phyloP scores from a whole-genome alignment of 192 early-diverging fungal species.

The Backusella psychrophila region DNA sequence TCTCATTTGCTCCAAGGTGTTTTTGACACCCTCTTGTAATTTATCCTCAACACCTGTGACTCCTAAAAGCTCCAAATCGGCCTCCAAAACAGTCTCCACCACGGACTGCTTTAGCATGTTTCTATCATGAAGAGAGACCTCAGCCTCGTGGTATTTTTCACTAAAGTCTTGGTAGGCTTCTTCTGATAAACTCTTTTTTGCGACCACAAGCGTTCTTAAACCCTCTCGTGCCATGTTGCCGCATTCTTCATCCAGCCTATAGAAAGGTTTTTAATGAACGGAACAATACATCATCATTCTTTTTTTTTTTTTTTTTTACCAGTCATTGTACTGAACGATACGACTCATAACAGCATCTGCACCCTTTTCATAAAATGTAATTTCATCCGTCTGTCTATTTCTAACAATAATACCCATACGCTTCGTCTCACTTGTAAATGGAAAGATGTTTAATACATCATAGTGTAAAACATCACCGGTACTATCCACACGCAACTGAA shows the following conservation, averaged over 20 bases:
- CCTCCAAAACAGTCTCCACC: slow-evolving; percentile 69
- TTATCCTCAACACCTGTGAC: slow-evolving; percentile 97
- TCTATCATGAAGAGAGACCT: slow-evolving; percentile 68
- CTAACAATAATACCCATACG: slow-evolving; percentile 94
- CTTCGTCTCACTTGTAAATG: slow-evolving; percentile 96
- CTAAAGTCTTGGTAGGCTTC: slow-evolving; percentile 70
- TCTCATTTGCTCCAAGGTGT: slow-evolving; percentile 84
- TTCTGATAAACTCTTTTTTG: slow-evolving; percentile 76
- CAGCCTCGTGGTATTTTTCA: slow-evolving; percentile 65
- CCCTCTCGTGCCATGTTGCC: slow-evolving; percentile 97
- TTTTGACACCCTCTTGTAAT: slow-evolving; percentile 90
- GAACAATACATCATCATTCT: too few species aligned
- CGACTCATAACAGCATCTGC: slow-evolving; percentile 88
- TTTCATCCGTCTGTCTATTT: slow-evolving; percentile 69
- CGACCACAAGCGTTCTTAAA: slow-evolving; percentile 93
- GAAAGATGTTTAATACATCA: slow-evolving; percentile 87
- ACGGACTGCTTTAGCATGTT: slow-evolving; percentile 68
- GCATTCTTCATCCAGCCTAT: slow-evolving; percentile 88
- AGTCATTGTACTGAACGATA: slow-evolving; percentile 92
- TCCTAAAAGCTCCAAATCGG: slow-evolving; percentile 87
- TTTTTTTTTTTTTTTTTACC: slow-evolving; percentile 37
- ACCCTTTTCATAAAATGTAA: slow-evolving; percentile 92
- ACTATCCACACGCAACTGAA: slow-evolving; percentile 59
- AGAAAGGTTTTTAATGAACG: background rate
- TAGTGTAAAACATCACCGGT: slow-evolving; percentile 61